A percentile compares a stretch with the other conserved stretches of the same genome.
phyloP scores from a whole-genome alignment of 306 rosid species.

The Citrullus colocynthis region DNA sequence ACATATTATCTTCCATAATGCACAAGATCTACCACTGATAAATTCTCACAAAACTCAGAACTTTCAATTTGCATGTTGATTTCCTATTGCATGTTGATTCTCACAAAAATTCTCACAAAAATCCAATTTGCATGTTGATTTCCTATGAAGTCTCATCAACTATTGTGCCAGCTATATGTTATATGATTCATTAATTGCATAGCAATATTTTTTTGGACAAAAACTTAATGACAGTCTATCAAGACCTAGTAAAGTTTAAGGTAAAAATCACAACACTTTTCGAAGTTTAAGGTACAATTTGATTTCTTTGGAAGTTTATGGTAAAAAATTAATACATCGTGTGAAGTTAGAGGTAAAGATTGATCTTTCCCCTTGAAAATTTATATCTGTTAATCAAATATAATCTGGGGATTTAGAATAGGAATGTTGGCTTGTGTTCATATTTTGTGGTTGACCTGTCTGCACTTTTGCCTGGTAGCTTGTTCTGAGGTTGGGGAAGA shows the following conservation, averaged over 20 bases:
- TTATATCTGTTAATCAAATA: not conserved
- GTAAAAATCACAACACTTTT: too few species aligned
- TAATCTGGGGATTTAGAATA: not conserved
- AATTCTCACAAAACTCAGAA: too few species aligned
- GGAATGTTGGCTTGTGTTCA: not conserved
- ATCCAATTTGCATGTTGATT: too few species aligned
- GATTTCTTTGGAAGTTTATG: too few species aligned
- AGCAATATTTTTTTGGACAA: too few species aligned
- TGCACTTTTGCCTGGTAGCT: not conserved
- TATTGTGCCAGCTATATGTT: not conserved
- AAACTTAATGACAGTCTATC: too few species aligned
- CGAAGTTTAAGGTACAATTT: not conserved
- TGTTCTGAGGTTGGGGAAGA: constrained; percentile 1
- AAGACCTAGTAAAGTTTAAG: not conserved
- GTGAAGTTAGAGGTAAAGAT: not conserved
- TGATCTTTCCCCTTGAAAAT: not conserved
- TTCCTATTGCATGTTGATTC: too few species aligned
- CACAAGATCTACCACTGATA: too few species aligned
- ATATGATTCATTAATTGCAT: not conserved
- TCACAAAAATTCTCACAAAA: too few species aligned
- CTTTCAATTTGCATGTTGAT: too few species aligned
- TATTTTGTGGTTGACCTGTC: not conserved
- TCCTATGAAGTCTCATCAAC: not conserved
- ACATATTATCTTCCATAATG: too few species aligned
- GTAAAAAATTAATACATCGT: not conserved